Base-by-base conservation (phyloP, 306 rosid genomes). In the Prunus davidiana region DNA sequence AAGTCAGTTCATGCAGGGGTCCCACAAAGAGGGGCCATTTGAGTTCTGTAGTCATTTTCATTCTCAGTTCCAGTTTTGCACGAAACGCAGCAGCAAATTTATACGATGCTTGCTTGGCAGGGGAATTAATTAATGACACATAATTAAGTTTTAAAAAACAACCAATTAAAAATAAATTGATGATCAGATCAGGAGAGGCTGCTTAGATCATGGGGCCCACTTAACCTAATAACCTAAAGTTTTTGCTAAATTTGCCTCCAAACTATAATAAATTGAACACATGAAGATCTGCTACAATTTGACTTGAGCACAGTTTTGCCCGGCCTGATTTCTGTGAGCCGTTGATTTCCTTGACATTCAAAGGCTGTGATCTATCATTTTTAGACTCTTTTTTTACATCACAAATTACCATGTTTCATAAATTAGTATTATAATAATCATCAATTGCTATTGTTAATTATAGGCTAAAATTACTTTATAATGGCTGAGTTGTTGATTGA, bases 41-140 rank as follows among this genome's bases (percentile, higher is more conserved):
- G 47, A 77, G 69, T 58, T 69, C 81, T 47, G n/a, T 68, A 28
- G 75, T 77, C 81, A 38, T 34, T 77, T 60, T 77, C 76, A 60
- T 41, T 41, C 58, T 58, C 38, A 9, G 20, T 55, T 38, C 25
- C 25, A 14, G 56, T 4, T 51, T 13, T 0, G 19, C 15, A 15
- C 18, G 2, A 4, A 3, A 38, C 43, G 43, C 43, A 38, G 9
- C 43, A 38, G 43, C 43, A 38, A 38, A 6, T 6, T 38, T 6
- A 38, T 38, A 38, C 9, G 9, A 6, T 38, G 43, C 43, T 38
- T 24, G 25, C 25, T 38, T 38, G 9, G 2, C 43, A 7, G 43
- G 43, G 43, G 2, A 38, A 38, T 38, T 38, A 38, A 38, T 38
- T 7, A 38, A 38, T 38, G 43, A 38, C 43, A 7, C 43, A 1